Base-by-base conservation (phyloP, 2,329 filamentous ascomycete species). In the Calonectria honghensis region DNA sequence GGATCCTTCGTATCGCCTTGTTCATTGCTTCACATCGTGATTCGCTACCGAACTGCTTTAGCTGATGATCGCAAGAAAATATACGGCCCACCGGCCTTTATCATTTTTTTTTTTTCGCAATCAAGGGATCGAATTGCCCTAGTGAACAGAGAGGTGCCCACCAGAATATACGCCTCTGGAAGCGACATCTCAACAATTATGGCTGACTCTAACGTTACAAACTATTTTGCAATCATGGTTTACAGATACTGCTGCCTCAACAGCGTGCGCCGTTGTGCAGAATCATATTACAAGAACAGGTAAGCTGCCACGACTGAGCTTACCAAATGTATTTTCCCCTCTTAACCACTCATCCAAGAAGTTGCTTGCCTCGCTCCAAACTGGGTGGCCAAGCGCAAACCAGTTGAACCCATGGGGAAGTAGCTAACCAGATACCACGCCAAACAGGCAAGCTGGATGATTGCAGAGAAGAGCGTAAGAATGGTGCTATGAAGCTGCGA, bases 341-440 rank as follows among this genome's bases (percentile, higher is more conserved):
- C 74, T 80, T 76, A 98, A 73, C 94, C 93, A 63, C 91, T 93
- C 91, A 98, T 93, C 97, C 96, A 98, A 68, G 96, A 91, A 6
- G 95, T 91, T 48, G 97, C 94, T 82, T 96, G 91, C 82, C 93
- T 93, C 27, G 94, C 95, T 29, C 96, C 97, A 83, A 98, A 97
- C 4, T 92, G 93, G 54, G 96, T 95, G 73, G 96, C 96, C 79
- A 98, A 92, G 74, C 96, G 93, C 78, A 99, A 87, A 52, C 97
- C 95, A 70, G 93, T 94, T 72, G 94, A 95, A 51, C 97, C 97
- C 96, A 98, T 98, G 32, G 97, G 97, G 82, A 98, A 98, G 85
- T 99, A 99, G 86, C 95, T 98, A 85, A 98, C 93, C 61, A 98
- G 90, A 86, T 98, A 98, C 96, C 96, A 98, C 61, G 95, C 78